Conservation (phyloP, 1,284 basidiomycete species). For the Pseudozyma flocculosa region DNA sequence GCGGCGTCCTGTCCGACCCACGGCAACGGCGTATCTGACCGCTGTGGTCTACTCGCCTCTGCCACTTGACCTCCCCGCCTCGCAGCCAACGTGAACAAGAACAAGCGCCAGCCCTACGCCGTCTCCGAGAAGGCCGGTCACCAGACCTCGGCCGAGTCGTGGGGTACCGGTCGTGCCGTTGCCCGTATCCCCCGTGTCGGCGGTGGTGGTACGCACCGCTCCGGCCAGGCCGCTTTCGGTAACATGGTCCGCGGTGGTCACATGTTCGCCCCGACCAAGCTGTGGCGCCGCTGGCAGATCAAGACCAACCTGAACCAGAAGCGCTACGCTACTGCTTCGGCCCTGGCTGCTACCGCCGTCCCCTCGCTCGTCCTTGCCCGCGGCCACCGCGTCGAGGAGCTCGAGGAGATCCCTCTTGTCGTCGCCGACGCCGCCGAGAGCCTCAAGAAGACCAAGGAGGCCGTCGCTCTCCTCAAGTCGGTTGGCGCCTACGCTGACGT, state of each 20-base stretch:
- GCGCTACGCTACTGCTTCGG: slow-evolving; percentile 96
- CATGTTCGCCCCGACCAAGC: slow-evolving; percentile 99
- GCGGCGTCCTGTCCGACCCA: neutral
- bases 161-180: slow-evolving; percentile 99
- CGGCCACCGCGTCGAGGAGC: slow-evolving; percentile 96
- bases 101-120: slow-evolving; percentile 95
- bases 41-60: no score
- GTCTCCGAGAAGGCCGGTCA: slow-evolving; percentile 97
- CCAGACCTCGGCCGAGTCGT: slow-evolving; percentile 98
- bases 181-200: slow-evolving; percentile 99
- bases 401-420: slow-evolving; percentile 96
- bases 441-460: slow-evolving; percentile 95
- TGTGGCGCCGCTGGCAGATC: slow-evolving; percentile 99
- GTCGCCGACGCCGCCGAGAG: slow-evolving; percentile 77
- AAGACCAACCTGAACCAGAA: slow-evolving; percentile 99
- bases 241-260: slow-evolving; percentile 73
- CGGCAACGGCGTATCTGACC: no score
- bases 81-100: slow-evolving; percentile 95
- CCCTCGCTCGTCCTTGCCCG: slow-evolving; percentile 98
- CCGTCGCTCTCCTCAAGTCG: slow-evolving; percentile 86
- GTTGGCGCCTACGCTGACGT: slow-evolving; percentile 84
- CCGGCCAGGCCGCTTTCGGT: slow-evolving; percentile 96
- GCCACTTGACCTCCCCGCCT: no score
- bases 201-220: slow-evolving; percentile 97
- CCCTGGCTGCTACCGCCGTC: slow-evolving; percentile 94